Evolutionary conservation across 768 basidiomycete genomes (phyloP).

Genomic region (Suillus tomentosus): DNA sequence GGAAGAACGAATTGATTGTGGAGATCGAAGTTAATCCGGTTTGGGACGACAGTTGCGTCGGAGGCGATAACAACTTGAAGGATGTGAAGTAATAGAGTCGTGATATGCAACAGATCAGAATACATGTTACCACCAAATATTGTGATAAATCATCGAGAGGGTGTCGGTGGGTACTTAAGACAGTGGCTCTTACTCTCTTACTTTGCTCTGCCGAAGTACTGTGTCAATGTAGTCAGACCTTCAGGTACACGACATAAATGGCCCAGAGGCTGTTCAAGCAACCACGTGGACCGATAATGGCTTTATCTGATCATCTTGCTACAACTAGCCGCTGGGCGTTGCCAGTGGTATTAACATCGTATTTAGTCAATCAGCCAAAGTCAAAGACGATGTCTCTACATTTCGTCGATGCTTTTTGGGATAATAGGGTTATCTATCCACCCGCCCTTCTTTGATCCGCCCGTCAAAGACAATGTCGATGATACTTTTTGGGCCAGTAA

Average conservation of each 20-base stretch:
- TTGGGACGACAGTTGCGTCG: not conserved
- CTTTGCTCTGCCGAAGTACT: not conserved
- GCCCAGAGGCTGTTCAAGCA: not conserved
- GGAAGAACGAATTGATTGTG: not conserved
- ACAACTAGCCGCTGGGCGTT: no score
- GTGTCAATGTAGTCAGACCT: no score
- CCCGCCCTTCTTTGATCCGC: slow-evolving; percentile 78
- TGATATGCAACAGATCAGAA: not conserved
- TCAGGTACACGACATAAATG: not conserved
- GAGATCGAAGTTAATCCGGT: slow-evolving; percentile 5
- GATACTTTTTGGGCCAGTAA: no score
- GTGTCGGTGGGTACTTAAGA: not conserved
- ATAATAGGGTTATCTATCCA: no score
- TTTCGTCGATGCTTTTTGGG: no score
- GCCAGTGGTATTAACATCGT: no score
- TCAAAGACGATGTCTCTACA: no score
- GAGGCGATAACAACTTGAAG: not conserved
- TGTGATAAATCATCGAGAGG: not conserved
- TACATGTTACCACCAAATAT: slow-evolving; percentile 1
- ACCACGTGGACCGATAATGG: not conserved
- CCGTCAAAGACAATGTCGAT: no score
- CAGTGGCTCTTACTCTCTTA: not conserved
- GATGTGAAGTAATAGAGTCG: not conserved
- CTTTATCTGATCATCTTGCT: no score
- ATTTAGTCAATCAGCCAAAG: no score